Evolutionary conservation across 2,329 filamentous ascomycete genomes (phyloP), one percentile per base, ranked within the genome.

Genomic region (Xylariaceae sp.): DNA sequence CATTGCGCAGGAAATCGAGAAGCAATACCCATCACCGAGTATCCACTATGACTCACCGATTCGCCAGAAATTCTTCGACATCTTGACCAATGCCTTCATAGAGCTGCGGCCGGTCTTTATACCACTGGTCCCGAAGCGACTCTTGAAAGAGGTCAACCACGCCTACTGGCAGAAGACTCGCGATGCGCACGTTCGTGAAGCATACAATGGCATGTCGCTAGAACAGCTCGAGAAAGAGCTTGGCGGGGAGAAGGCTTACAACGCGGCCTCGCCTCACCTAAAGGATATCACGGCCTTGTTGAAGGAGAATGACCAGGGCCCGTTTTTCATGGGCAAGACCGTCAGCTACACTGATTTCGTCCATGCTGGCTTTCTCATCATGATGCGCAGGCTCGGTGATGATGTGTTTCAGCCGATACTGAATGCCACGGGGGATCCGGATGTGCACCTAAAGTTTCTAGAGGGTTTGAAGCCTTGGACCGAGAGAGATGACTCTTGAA

Each of bases 1-100:
- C 39, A 91, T 92, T 61, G 85, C 82, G 12, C 63, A 73, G 12
- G 76, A 76, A 16, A 76, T 92, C 29, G 87, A 91, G 66, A 73
- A 78, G 50, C 73, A 74, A 0, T 76, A 89, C 61, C 87, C 88
- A 0, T 71, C 76, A 19, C 87, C 87, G 0, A 75, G 82, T 0
- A 69, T 89, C 1, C 79, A 82, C 60, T 74, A 90, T 2, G 80
- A 87, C 63, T 79, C 82, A 0, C 79, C 81, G 0, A 72, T 79
- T 34, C 74, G 81, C 1, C 39, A 70, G 34, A 77, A 76, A 58
- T 68, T 88, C 2, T 71, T 78, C 23, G 71, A 73, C 1, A 61
- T 79, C 8, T 67, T 83, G 21, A 17, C 53, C 0, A 59, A 68
- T 0, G 19, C 76, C 5, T 67, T 76, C 61, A 14, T 7, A 0